These are phyloP conservation scores for Botrytis fragariae DNA, from an alignment of 2,329 filamentous ascomycete species.

Conservation along the genomic window DNA sequence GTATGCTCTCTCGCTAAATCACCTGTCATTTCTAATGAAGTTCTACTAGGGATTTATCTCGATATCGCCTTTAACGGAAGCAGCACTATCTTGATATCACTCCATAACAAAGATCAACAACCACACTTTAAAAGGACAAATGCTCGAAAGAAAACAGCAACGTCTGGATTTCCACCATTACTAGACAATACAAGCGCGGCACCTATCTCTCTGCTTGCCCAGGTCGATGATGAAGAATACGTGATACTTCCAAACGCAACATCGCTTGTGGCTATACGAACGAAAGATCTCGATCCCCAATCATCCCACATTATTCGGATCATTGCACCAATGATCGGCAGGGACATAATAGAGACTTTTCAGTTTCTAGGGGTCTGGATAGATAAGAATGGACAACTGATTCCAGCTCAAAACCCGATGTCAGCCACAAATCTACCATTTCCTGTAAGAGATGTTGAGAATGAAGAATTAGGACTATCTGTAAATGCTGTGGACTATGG, in stretches of 20 bases:
- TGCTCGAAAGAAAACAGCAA: background rate
- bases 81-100: slow-evolving; percentile 28
- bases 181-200: slow-evolving; percentile 25
- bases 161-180: slow-evolving; percentile 19
- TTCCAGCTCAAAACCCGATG: slow-evolving; percentile 20
- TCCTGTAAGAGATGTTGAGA: background rate
- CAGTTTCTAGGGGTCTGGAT: slow-evolving; percentile 34
- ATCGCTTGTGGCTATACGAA: slow-evolving; percentile 25
- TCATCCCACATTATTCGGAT: slow-evolving; percentile 29
- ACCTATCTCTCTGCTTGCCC: slow-evolving; percentile 32
- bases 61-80: slow-evolving; percentile 31
- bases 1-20: slow-evolving; percentile 14
- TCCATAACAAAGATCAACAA: slow-evolving; percentile 23
- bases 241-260: slow-evolving; percentile 31
- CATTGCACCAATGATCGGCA: slow-evolving; percentile 32
- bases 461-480: background rate
- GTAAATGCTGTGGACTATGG: background rate
- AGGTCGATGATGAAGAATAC: slow-evolving; percentile 34
- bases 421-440: background rate
- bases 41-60: slow-evolving; percentile 30
- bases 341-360: slow-evolving; percentile 26
- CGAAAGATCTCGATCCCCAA: slow-evolving; percentile 23
- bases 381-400: slow-evolving; percentile 27
- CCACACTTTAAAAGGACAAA: background rate
- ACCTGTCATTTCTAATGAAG: background rate